Evolutionary conservation across 768 basidiomycete genomes (phyloP), one percentile per base, ranked within the genome.

Genomic region (Auricularia sp.): DNA sequence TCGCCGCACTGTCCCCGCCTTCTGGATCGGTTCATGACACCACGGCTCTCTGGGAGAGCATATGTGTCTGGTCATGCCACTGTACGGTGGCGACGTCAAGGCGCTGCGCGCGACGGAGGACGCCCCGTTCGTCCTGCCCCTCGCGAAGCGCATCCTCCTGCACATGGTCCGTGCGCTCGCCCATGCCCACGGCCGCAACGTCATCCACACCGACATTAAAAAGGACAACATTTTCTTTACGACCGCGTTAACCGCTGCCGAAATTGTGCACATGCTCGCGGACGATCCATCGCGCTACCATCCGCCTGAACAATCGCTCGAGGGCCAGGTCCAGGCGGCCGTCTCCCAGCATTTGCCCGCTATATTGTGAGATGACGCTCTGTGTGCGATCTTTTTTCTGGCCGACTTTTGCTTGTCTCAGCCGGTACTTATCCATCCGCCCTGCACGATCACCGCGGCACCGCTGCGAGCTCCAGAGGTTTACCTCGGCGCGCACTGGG

Each of bases 391-490:
- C 3, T 63, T 39, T 43, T 6, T 66, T 18, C 42, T 67, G 23
- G 42, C 44, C 6, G 65, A 67, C 34, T 67, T 67, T 56, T 66
- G 64, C n/a, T 36, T 39, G 18, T 66, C 43, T 33, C 53, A 53
- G 51, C 33, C 51, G 18, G 29, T 12, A 8, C n/a, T 51, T 21
- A 14, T 34, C 10, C 53, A n/a, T 42, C 53, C 36, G 23, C 44
- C 33, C 16, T 53, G 39, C 53, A 42, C 39, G 11, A 62, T 64
- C 29, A 64, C 42, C 11, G 42, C 58, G 35, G n/a, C 16, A 21
- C 21, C 36, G 3, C 64, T 68, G 43, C 64, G 67, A 7, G 51
- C 66, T 6, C 67, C 66, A 1, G 67, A 68, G 61, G 62, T 65
- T 3, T 42, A 62, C 53, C 23, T 68, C 11, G 44, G 56, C 18